Evolutionary conservation across 257 asterid genomes (phyloP).

Genomic region (Hygrophila difformis): DNA sequence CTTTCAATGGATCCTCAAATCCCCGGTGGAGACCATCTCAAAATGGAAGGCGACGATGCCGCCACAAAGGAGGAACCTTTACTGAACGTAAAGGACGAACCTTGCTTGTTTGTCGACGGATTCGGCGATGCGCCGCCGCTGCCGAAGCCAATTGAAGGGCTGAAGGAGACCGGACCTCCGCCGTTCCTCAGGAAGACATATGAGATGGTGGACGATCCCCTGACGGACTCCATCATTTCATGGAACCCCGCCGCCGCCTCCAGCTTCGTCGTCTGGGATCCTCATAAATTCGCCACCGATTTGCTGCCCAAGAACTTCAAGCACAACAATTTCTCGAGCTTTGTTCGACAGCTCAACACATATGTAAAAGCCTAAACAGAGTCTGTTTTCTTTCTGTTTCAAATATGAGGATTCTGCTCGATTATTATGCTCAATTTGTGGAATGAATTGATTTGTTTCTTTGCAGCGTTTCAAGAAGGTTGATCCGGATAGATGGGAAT

Average conservation of each 20-base stretch:
- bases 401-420: neutral
- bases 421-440: neutral
- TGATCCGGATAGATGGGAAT: conserved; percentile 87
- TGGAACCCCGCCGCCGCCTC: conserved; percentile 34
- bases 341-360: conserved; percentile 88
- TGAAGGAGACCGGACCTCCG: conserved; percentile 62
- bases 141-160: conserved; percentile 44
- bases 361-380: conserved; percentile 57
- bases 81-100: conserved; percentile 53
- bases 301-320: conserved; percentile 81
- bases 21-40: too few species aligned
- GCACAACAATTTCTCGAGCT: conserved; percentile 92
- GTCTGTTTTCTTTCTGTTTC: too few species aligned
- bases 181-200: conserved; percentile 82
- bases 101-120: conserved; percentile 13
- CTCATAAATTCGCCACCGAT: conserved; percentile 55
- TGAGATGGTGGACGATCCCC: conserved; percentile 86
- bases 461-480: conserved; percentile 73
- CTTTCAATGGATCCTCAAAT: too few species aligned
- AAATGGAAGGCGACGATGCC: neutral
- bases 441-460: neutral
- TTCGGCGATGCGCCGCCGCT: conserved; percentile 14
- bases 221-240: conserved; percentile 58
- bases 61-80: conserved; percentile 15
- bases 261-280: conserved; percentile 85